These are phyloP conservation scores for Eimeria brunetti DNA, from an alignment of 169 alveolate species.

Conservation along the genomic window DNA sequence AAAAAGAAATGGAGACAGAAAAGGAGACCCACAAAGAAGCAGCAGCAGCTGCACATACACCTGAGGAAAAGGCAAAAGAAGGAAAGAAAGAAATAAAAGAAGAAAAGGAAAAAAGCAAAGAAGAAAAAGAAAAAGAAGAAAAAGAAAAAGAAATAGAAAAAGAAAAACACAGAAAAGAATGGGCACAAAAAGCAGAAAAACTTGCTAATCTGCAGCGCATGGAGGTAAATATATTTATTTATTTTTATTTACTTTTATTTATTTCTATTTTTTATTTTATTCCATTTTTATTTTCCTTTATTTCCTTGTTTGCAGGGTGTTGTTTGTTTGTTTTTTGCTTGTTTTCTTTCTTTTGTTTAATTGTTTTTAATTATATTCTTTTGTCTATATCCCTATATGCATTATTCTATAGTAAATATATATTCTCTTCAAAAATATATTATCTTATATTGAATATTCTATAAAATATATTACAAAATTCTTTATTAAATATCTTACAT, in stretches of 20 bases:
- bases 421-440: no score
- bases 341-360: no score
- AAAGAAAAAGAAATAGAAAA: conserved; percentile 5
- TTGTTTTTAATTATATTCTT: no score
- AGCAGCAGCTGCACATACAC: neutral
- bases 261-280: neutral
- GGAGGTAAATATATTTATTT: conserved; percentile 2
- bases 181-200: conserved; percentile 19
- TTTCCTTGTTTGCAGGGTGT: no score
- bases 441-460: no score
- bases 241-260: neutral
- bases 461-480: no score
- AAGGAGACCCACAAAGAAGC: neutral
- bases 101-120: neutral
- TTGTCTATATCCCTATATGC: no score
- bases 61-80: neutral
- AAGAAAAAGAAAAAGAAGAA: neutral
- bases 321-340: no score
- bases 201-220: conserved; percentile 46
- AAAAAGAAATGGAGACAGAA: neutral
- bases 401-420: no score
- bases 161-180: neutral
- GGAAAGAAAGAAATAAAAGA: neutral
- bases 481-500: no score
- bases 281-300: neutral